A percentile compares a stretch with the other conserved stretches of the same genome.
These are phyloP conservation scores for Fusarium tuaranense DNA, from an alignment of 2,329 filamentous ascomycete species.

Conservation along the genomic window DNA sequence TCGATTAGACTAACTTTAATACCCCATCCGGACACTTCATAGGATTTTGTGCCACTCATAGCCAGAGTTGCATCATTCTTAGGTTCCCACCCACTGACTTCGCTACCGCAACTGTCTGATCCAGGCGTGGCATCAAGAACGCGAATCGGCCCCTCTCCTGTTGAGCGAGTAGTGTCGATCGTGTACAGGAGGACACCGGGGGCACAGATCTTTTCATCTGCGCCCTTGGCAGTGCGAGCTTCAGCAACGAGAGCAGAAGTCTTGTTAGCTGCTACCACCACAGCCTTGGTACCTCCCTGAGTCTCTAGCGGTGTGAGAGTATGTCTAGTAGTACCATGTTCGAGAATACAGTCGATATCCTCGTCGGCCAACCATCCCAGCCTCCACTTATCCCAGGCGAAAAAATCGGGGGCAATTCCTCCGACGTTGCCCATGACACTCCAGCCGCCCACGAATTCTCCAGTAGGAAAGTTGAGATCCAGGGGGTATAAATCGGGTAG, in stretches of 20 bases:
- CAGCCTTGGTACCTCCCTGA: conserved; percentile 20
- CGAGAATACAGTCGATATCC: conserved; percentile 48
- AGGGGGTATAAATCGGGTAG: conserved; percentile 52
- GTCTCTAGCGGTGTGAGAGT: conserved; percentile 24
- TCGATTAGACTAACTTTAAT: conserved; percentile 25
- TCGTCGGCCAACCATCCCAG: conserved; percentile 52
- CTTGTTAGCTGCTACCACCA: conserved; percentile 22
- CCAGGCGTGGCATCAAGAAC: conserved; percentile 49
- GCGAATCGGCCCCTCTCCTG: conserved; percentile 47
- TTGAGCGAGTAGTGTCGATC: conserved; percentile 43
- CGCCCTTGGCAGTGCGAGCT: conserved; percentile 39
- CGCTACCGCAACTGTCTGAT: conserved; percentile 44
- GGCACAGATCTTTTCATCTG: conserved; percentile 45
- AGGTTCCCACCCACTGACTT: conserved; percentile 24
- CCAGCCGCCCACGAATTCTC: conserved; percentile 51
- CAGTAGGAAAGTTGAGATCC: conserved; percentile 33
- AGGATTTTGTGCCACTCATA: conserved; percentile 4
- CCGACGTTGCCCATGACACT: conserved; percentile 52
- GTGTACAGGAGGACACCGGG: conserved; percentile 52
- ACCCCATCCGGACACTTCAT: conserved; percentile 24
- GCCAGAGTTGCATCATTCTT: conserved; percentile 49
- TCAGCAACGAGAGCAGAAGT: conserved; percentile 48
- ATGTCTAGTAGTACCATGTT: conserved; percentile 43
- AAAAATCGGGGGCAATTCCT: conserved; percentile 51
- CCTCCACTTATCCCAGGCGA: conserved; percentile 55